Evolutionary conservation across 495 filamentous ascomycete species (phyloP).

Genomic region (Xylaria sp.): DNA sequence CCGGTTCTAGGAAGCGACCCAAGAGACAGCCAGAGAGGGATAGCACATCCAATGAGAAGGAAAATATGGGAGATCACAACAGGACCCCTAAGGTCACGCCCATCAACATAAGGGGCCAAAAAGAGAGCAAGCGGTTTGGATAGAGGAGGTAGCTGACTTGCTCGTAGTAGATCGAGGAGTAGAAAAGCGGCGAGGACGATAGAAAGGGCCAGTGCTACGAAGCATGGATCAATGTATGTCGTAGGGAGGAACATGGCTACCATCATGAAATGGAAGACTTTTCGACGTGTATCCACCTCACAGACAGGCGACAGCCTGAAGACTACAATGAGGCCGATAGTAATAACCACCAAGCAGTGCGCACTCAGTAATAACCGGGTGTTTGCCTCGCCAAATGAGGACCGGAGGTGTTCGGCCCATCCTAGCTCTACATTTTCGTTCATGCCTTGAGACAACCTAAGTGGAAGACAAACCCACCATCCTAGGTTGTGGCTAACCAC

Average conservation of each 20-base stretch:
- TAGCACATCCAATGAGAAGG: slow-evolving; percentile 92
- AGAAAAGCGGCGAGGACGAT: slow-evolving; percentile 83
- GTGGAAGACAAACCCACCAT: slow-evolving; percentile 77
- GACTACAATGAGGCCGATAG: slow-evolving; percentile 74
- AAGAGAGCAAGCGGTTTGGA: slow-evolving; percentile 83
- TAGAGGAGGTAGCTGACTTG: slow-evolving; percentile 87
- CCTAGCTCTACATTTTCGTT: slow-evolving; percentile 7
- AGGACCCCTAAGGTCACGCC: slow-evolving; percentile 87
- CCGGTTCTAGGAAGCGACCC: slow-evolving; percentile 64
- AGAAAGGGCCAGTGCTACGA: slow-evolving; percentile 75
- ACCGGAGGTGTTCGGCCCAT: slow-evolving; percentile 14
- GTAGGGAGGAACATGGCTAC: slow-evolving; percentile 91
- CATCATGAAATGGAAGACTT: slow-evolving; percentile 99
- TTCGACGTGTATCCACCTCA: slow-evolving; percentile 95
- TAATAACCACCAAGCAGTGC: slow-evolving; percentile 75
- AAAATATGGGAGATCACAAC: slow-evolving; percentile 97
- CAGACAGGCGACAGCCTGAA: slow-evolving; percentile 70
- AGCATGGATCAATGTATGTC: slow-evolving; percentile 83
- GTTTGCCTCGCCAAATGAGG: slow-evolving; percentile 74
- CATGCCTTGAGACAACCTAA: slow-evolving; percentile 44
- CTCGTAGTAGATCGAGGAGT: slow-evolving; percentile 85
- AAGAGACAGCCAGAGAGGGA: slow-evolving; percentile 90
- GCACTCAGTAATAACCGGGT: slow-evolving; percentile 77
- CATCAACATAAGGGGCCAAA: slow-evolving; percentile 92
- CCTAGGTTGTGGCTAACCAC: slow-evolving; percentile 70